These are phyloP conservation scores for Candida silvicultrix DNA, from an alignment of 805 yeast species.

Conservation along the genomic window DNA sequence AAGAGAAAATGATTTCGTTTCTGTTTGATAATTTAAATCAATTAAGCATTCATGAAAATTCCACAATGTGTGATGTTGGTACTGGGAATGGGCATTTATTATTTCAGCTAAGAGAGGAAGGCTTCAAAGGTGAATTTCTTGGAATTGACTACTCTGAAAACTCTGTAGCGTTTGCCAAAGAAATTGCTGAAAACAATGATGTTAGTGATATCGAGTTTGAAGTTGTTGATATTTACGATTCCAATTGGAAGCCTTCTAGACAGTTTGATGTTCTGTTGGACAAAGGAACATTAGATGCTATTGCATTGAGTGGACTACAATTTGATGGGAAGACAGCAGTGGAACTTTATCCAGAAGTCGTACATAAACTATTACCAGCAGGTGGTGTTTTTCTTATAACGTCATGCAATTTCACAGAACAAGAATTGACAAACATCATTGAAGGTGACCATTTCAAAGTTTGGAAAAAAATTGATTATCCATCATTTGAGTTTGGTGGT, in stretches of 20 bases:
- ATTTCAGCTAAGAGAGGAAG: constrained; percentile 62
- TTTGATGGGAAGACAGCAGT: constrained; percentile 42
- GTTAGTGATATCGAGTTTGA: constrained; percentile 41
- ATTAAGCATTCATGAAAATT: constrained; percentile 22
- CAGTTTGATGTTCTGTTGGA: constrained; percentile 75
- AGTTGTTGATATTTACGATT: constrained; percentile 62
- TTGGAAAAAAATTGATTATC: constrained; percentile 70
- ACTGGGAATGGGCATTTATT: constrained; percentile 94
- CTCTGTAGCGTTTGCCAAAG: constrained; percentile 70
- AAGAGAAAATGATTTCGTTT: constrained; percentile 71
- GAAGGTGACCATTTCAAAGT: constrained; percentile 40
- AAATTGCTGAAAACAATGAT: constrained; percentile 41
- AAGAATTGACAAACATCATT: constrained; percentile 56
- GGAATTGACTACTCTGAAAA: constrained; percentile 87
- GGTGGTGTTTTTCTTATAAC: constrained; percentile 71
- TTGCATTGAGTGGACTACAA: constrained; percentile 67
- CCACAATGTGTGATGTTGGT: constrained; percentile 72
- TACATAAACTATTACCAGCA: constrained; percentile 46
- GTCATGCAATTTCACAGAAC: constrained; percentile 88
- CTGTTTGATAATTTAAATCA: constrained; percentile 44
- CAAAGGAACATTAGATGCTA: constrained; percentile 96
- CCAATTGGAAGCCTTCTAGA: constrained; percentile 27
- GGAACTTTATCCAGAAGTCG: constrained; percentile 57
- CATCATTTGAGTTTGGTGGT: constrained; percentile 86
- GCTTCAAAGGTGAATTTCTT: constrained; percentile 46